These are phyloP conservation scores for Flaveria trinervia DNA, from an alignment of 129 eudicot genomes.

Conservation along the genomic window DNA sequence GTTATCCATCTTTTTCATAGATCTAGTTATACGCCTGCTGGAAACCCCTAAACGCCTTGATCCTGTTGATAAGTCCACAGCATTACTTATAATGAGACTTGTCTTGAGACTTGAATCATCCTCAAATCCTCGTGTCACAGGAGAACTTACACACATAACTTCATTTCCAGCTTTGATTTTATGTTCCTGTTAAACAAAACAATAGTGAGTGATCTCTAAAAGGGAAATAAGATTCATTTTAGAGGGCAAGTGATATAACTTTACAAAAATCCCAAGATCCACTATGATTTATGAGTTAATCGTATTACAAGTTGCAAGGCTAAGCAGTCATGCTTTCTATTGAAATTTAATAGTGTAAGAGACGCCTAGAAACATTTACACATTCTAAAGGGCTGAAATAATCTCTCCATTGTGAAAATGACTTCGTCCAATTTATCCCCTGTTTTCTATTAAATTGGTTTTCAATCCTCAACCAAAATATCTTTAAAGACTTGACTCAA, in stretches of 20 bases:
- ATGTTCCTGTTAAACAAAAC: slow-evolving; percentile 25
- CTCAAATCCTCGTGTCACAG: slow-evolving; percentile 16
- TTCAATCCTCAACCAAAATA: not conserved
- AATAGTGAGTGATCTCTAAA: slow-evolving; percentile 5
- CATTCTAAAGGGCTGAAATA: not conserved
- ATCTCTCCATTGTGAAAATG: not conserved
- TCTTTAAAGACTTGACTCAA: not conserved
- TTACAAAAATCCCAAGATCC: slow-evolving; percentile 7
- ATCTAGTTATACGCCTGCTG: slow-evolving; percentile 35
- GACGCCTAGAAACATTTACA: not conserved
- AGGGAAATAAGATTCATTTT: slow-evolving; percentile 11
- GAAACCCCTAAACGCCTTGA: slow-evolving; percentile 15
- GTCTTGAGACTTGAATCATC: slow-evolving; percentile 16
- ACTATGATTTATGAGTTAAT: slow-evolving; percentile 1
- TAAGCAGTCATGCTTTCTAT: slow-evolving; percentile 1
- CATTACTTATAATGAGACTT: slow-evolving; percentile 6
- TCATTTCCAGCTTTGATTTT: slow-evolving; percentile 24
- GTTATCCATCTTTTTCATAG: slow-evolving; percentile 23
- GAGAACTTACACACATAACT: slow-evolving; percentile 15
- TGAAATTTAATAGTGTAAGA: not conserved
- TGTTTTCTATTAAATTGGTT: not conserved
- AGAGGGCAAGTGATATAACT: not conserved
- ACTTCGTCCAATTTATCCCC: not conserved
- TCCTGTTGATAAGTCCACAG: slow-evolving; percentile 8
- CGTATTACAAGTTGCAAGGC: slow-evolving; percentile 1